Percentiles rank a stretch among this genome's conserved stretches.
Conservation (phyloP, 139 green algal species). For the Diplosphaera chodatii region DNA sequence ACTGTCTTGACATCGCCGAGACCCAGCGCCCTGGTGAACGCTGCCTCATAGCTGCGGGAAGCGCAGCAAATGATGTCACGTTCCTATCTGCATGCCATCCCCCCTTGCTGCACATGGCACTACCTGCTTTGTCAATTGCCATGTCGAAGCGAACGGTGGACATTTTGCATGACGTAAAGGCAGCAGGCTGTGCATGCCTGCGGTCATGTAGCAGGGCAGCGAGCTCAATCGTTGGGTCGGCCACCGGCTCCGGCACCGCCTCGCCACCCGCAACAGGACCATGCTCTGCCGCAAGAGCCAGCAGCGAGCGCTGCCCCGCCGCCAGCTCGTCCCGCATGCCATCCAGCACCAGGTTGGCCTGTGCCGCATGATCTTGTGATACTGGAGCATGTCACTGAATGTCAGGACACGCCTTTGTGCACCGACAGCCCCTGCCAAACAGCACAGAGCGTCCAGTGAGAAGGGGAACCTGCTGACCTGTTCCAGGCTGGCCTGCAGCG, state of each 20-base stretch:
- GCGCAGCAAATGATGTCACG: too few relatives aligned
- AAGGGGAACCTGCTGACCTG: background rate
- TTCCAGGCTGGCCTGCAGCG: slow-evolving; percentile 23
- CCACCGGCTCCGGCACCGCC: background rate
- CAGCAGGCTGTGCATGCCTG: background rate
- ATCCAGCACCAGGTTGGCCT: too few relatives aligned
- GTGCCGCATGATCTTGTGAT: too few relatives aligned
- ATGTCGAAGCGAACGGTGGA: background rate
- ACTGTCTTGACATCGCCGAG: slow-evolving; percentile 54
- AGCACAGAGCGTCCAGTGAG: too few relatives aligned
- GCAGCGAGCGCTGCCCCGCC: slow-evolving; percentile 37
- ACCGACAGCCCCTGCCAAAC: too few relatives aligned
- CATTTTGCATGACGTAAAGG: too few relatives aligned
- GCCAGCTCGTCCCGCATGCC: slow-evolving; percentile 9
- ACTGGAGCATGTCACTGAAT: too few relatives aligned
- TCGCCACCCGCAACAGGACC: background rate
- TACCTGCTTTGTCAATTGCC: too few relatives aligned
- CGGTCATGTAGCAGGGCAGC: slow-evolving; percentile 1
- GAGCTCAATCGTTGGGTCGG: slow-evolving; percentile 10
- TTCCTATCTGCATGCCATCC: too few relatives aligned
- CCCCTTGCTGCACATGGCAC: too few relatives aligned
- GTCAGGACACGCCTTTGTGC: too few relatives aligned
- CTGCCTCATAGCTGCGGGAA: slow-evolving; percentile 47
- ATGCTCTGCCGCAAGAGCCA: slow-evolving; percentile 17
- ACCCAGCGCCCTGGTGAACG: slow-evolving; percentile 45